Conservation (phyloP, 2,329 filamentous ascomycete genomes). For the Colletotrichum scovillei region DNA sequence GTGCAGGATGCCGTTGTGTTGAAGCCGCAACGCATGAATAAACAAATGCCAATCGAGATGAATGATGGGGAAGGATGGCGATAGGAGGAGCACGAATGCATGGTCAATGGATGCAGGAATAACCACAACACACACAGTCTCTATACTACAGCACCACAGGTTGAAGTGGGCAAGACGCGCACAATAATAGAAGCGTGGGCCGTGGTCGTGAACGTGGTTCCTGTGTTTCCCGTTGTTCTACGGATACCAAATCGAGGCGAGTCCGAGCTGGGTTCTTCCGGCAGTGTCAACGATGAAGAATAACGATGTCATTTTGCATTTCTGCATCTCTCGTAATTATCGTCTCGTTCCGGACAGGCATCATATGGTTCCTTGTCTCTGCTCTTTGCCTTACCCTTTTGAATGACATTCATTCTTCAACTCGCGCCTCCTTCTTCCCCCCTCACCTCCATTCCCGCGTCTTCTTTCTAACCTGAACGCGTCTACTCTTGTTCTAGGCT, state of each 20-base stretch:
- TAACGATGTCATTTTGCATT: slow-evolving; percentile 17
- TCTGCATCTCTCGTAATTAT: background rate
- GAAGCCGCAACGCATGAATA: slow-evolving; percentile 26
- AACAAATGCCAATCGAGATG: slow-evolving; percentile 35
- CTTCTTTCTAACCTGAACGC: background rate
- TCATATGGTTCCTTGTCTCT: background rate
- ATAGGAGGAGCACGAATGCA: background rate
- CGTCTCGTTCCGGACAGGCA: background rate
- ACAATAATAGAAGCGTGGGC: slow-evolving; percentile 8
- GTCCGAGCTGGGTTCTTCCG: background rate
- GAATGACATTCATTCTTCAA: slow-evolving; percentile 19
- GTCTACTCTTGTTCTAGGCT: background rate
- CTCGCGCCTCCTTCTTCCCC: background rate
- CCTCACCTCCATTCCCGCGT: background rate
- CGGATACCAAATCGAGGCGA: background rate
- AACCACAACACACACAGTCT: background rate
- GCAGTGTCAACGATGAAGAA: background rate
- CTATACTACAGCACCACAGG: background rate
- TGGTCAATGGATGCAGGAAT: background rate
- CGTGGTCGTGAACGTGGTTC: background rate
- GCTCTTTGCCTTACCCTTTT: background rate
- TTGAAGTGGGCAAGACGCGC: background rate
- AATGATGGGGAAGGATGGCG: slow-evolving; percentile 8
- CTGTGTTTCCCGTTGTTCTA: background rate
- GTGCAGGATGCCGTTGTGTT: slow-evolving; percentile 1